Conservation (phyloP, 2,329 filamentous ascomycete species). For the Aspergillus sp. region DNA sequence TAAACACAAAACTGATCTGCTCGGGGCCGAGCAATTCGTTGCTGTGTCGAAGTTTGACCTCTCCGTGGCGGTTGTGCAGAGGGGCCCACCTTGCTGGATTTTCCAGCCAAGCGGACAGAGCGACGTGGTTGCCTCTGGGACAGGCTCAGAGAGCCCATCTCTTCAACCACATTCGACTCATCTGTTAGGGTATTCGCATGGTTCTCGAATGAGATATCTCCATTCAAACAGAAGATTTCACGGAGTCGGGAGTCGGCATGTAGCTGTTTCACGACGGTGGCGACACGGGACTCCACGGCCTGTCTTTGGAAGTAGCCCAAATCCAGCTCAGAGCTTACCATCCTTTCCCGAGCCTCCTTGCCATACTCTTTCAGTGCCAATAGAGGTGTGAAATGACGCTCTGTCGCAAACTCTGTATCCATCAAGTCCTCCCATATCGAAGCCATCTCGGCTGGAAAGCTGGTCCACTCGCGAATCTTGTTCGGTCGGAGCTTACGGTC, state of each 20-base stretch:
- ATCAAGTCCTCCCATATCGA: slow-evolving; percentile 17
- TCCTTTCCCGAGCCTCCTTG: slow-evolving; percentile 12
- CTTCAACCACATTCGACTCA: slow-evolving; percentile 3
- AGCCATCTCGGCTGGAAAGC: slow-evolving; percentile 14
- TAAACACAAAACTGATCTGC: slow-evolving; percentile 38
- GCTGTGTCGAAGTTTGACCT: slow-evolving; percentile 1
- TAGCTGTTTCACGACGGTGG: slow-evolving; percentile 4
- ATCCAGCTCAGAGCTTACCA: slow-evolving; percentile 18
- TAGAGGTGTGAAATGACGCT: slow-evolving; percentile 18
- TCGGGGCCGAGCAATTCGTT: slow-evolving; percentile 17
- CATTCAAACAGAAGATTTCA: slow-evolving; percentile 6
- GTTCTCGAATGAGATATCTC: slow-evolving; percentile 7
- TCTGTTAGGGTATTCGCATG: slow-evolving; percentile 13
- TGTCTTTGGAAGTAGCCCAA: slow-evolving; percentile 16
- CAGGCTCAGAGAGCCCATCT: slow-evolving; percentile 11
- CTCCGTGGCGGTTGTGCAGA: not conserved
- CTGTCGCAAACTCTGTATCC: slow-evolving; percentile 13
- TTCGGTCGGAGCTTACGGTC: slow-evolving; percentile 16
- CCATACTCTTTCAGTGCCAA: slow-evolving; percentile 15
- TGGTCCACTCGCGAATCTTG: slow-evolving; percentile 16
- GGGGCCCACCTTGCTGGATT: not conserved
- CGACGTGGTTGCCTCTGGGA: slow-evolving; percentile 8
- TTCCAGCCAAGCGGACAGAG: slow-evolving; percentile 10
- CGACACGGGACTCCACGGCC: slow-evolving; percentile 1
- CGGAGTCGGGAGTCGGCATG: slow-evolving; percentile 3